These are phyloP conservation scores for Tuber borchii DNA, from an alignment of 495 filamentous ascomycete genomes.

Conservation along the genomic window DNA sequence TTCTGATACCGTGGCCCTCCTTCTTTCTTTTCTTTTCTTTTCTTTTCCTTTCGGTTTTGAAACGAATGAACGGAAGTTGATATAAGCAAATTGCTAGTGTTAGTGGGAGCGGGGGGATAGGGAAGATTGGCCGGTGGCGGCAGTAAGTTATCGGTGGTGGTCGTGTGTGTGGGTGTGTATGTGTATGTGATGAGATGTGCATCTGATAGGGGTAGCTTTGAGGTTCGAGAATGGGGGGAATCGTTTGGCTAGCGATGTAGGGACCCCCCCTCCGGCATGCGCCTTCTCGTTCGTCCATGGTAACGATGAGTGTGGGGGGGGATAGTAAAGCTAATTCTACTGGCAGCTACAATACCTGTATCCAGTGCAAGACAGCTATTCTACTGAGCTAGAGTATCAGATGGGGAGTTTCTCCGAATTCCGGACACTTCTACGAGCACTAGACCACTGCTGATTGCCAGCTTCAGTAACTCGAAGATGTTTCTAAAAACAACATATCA, in stretches of 20 bases:
- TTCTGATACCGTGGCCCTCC: not conserved
- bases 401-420: not conserved
- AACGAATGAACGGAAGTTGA: not conserved
- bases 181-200: conserved; percentile 3
- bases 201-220: not conserved
- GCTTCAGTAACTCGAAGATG: not conserved
- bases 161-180: not conserved
- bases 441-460: not conserved
- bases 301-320: not conserved
- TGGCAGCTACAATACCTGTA: not conserved
- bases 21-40: not conserved
- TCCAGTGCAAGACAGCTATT: not conserved
- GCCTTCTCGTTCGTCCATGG: not conserved
- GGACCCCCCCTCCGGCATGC: not conserved
- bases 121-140: not conserved
- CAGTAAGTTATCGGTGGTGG: not conserved
- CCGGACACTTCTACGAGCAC: not conserved
- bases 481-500: not conserved
- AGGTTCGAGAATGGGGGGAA: not conserved
- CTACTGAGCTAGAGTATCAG: not conserved
- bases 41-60: not conserved
- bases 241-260: not conserved
- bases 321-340: not conserved
- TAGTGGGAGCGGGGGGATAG: not conserved
- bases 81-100: not conserved